Evolutionary conservation across 768 basidiomycete species (phyloP).

Genomic region (Rhizopogon vulgaris): DNA sequence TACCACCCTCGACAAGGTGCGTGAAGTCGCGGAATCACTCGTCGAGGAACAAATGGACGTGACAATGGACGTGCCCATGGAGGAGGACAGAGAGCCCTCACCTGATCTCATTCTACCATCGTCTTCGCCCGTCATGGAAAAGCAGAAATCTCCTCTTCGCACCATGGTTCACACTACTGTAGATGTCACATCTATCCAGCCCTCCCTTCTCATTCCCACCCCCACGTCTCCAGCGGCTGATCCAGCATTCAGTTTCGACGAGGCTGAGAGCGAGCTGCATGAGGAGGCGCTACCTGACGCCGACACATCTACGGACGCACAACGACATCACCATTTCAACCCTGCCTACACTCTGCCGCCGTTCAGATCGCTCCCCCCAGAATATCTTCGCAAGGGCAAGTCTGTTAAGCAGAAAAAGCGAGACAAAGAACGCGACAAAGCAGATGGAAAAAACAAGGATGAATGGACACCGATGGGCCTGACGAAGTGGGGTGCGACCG

Average conservation of each 20-base stretch:
- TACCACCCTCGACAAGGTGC: neutral
- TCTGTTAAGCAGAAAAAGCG: conserved; percentile 45
- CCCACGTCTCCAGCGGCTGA: conserved; percentile 28
- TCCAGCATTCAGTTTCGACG: conserved; percentile 29
- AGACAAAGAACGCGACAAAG: conserved; percentile 38
- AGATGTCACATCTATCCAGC: conserved; percentile 21
- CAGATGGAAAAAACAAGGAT: conserved; percentile 40
- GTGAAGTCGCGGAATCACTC: conserved; percentile 1
- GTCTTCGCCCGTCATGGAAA: conserved; percentile 13
- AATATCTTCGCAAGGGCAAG: conserved; percentile 47
- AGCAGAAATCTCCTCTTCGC: conserved; percentile 1
- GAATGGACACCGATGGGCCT: conserved; percentile 64
- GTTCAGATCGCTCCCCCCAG: conserved; percentile 46
- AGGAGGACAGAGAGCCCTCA: conserved; percentile 17
- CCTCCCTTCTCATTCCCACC: conserved; percentile 29
- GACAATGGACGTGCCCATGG: conserved; percentile 13
- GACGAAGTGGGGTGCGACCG: conserved; percentile 65
- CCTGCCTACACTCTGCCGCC: conserved; percentile 50
- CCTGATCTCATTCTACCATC: conserved; percentile 18
- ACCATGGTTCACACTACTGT: conserved; percentile 20
- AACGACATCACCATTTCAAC: conserved; percentile 34
- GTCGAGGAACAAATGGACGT: conserved; percentile 6
- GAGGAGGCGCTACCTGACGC: conserved; percentile 12
- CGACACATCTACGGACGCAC: conserved; percentile 8
- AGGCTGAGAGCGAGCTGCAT: conserved; percentile 18